A percentile compares a stretch with the other conserved stretches of the same genome.
Conservation (phyloP, 305 asterid genomes). For the Solanum chacoense region DNA sequence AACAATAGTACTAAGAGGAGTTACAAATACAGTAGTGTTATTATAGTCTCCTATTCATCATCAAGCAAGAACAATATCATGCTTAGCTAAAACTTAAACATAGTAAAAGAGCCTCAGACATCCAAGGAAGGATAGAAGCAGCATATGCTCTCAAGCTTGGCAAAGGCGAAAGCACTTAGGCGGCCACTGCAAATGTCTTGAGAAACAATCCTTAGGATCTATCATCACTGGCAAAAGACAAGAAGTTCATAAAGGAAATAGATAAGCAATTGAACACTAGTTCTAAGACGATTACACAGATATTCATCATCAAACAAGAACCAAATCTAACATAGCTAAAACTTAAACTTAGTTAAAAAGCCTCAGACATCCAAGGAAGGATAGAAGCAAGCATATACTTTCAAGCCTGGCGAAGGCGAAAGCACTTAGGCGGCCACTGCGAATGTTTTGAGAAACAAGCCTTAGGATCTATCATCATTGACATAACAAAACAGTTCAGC, state of each 20-base stretch:
- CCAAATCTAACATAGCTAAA: neutral
- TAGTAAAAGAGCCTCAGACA: neutral
- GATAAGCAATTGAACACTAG: neutral
- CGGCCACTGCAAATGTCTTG: constrained; percentile 55
- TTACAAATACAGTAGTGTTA: neutral
- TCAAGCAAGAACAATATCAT: neutral
- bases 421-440: constrained; percentile 54
- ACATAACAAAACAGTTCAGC: neutral
- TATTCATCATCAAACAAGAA: neutral
- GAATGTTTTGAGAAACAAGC: constrained; percentile 51
- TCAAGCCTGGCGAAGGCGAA: constrained; percentile 53
- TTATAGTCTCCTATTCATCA: neutral
- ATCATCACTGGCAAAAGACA: neutral
- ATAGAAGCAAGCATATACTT: constrained; percentile 36
- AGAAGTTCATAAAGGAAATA: neutral
- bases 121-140: constrained; percentile 25
- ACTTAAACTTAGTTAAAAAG: neutral
- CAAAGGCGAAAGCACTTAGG: constrained; percentile 46
- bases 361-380: constrained; percentile 23
- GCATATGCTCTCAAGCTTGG: constrained; percentile 48
- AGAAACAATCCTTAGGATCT: constrained; percentile 35
- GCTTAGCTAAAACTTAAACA: neutral
- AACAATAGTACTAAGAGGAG: neutral
- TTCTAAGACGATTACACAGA: neutral
- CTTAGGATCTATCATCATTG: constrained; percentile 13